These are phyloP conservation scores for Picea sitchensis DNA, from an alignment of 75 land plant species.

Conservation along the genomic window DNA sequence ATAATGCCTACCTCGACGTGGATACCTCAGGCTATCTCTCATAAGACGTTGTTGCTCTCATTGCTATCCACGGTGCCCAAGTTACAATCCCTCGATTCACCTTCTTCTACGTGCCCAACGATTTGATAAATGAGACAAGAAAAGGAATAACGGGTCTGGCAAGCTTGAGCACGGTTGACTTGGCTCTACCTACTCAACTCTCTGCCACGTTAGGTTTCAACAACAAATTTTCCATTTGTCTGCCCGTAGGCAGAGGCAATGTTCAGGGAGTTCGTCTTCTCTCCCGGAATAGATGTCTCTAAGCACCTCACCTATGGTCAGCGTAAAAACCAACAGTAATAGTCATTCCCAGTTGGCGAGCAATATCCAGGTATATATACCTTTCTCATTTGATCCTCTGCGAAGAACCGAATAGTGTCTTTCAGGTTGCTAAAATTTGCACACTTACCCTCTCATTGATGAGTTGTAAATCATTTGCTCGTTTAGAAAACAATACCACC, in stretches of 20 bases:
- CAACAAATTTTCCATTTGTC: constrained; percentile 19
- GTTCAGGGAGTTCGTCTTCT: background rate
- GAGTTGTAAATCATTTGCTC: too few relatives aligned
- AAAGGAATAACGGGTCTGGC: constrained; percentile 16
- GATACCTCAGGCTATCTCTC: background rate
- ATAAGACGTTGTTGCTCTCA: constrained; percentile 11
- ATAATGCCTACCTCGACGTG: background rate
- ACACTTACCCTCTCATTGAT: too few relatives aligned
- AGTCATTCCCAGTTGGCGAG: too few relatives aligned
- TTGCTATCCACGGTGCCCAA: constrained; percentile 10
- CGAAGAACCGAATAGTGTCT: too few relatives aligned
- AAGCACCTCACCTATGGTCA: background rate
- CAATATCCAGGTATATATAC: too few relatives aligned
- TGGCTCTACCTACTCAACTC: constrained; percentile 23
- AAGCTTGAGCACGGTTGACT: constrained; percentile 16
- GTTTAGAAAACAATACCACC: too few relatives aligned
- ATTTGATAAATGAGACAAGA: background rate
- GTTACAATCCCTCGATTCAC: constrained; percentile 9
- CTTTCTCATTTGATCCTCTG: too few relatives aligned
- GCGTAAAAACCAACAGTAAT: constrained; percentile 10
- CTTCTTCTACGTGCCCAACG: constrained; percentile 12
- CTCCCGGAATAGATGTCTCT: constrained; percentile 15
- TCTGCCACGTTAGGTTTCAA: constrained; percentile 11
- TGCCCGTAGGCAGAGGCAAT: constrained; percentile 1
- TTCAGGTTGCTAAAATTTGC: too few relatives aligned